Conservation (phyloP, 805 yeast genomes). For the Brettanomyces nanus region DNA sequence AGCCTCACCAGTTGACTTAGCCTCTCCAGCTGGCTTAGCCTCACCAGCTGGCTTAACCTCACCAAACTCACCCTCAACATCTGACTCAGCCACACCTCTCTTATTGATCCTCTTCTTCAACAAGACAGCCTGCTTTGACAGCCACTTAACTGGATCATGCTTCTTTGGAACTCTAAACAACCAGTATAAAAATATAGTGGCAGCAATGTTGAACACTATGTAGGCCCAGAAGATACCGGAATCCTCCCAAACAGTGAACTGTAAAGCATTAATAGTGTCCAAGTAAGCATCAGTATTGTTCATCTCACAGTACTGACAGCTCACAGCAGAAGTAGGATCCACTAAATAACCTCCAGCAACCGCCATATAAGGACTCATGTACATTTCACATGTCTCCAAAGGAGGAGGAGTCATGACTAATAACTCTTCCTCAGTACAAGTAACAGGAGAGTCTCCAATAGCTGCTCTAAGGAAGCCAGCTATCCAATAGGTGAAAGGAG, state of each 20-base stretch:
- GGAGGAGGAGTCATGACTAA: conserved; percentile 37
- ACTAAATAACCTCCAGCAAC: conserved; percentile 38
- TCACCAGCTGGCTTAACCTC: too few relatives aligned
- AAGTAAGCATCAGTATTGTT: conserved; percentile 39
- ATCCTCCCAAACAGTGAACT: conserved; percentile 48
- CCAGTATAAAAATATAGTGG: conserved; percentile 32
- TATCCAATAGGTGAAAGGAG: conserved; percentile 59
- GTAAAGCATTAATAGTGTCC: conserved; percentile 30
- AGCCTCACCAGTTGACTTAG: too few relatives aligned
- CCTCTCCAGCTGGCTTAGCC: too few relatives aligned
- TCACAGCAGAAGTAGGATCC: conserved; percentile 32
- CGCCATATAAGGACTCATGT: conserved; percentile 30
- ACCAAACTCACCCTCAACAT: too few relatives aligned
- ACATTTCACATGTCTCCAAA: conserved; percentile 50
- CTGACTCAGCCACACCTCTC: too few relatives aligned
- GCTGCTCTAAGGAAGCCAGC: conserved; percentile 45
- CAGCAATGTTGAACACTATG: conserved; percentile 30
- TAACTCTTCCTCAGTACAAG: conserved; percentile 40
- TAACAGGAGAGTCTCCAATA: conserved; percentile 37
- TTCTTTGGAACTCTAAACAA: conserved; percentile 60
- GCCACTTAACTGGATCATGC: conserved; percentile 3
- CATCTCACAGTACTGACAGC: conserved; percentile 56
- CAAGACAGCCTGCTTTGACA: background rate
- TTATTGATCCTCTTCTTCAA: background rate
- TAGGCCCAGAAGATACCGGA: conserved; percentile 42